Evolutionary conservation across 1,284 basidiomycete species (phyloP).

Genomic region (Apiotrichum montevideense): DNA sequence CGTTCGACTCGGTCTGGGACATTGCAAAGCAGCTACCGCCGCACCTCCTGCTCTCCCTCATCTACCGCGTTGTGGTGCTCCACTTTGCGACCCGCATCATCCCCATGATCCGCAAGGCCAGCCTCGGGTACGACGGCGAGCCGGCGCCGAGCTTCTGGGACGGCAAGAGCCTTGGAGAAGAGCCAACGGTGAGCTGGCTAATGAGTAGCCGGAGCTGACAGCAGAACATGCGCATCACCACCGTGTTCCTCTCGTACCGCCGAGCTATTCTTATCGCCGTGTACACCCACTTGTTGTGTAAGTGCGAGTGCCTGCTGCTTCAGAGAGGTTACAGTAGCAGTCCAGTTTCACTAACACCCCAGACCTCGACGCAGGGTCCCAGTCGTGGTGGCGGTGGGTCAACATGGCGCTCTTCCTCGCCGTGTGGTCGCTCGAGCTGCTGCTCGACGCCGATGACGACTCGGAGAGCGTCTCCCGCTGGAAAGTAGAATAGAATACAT

Average conservation of each 20-base stretch:
- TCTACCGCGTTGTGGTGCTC: conserved; percentile 76
- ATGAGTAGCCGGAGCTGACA: not conserved
- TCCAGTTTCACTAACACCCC: not conserved
- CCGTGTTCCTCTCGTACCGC: conserved; percentile 44
- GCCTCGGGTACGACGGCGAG: conserved; percentile 35
- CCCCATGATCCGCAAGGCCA: conserved; percentile 59
- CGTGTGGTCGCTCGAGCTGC: conserved; percentile 46
- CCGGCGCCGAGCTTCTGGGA: conserved; percentile 39
- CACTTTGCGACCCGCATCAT: conserved; percentile 76
- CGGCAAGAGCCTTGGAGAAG: conserved; percentile 39
- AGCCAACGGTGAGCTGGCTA: conserved; percentile 36
- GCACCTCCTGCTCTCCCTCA: conserved; percentile 61
- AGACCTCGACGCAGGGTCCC: conserved; percentile 47
- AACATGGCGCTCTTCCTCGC: conserved; percentile 45
- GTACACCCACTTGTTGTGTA: conserved; percentile 47
- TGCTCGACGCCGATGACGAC: conserved; percentile 47
- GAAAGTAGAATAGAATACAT: conserved; percentile 38
- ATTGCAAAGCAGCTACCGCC: conserved; percentile 38
- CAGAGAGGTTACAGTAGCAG: not conserved
- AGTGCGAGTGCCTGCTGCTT: conserved; percentile 11
- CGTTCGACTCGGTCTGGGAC: conserved; percentile 31
- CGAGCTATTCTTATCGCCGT: conserved; percentile 47
- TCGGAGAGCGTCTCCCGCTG: conserved; percentile 33
- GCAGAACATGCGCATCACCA: conserved; percentile 44
- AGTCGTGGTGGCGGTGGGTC: conserved; percentile 48